Evolutionary conservation across 148 eudicot species (phyloP).

Genomic region (Diospyros kaki): DNA sequence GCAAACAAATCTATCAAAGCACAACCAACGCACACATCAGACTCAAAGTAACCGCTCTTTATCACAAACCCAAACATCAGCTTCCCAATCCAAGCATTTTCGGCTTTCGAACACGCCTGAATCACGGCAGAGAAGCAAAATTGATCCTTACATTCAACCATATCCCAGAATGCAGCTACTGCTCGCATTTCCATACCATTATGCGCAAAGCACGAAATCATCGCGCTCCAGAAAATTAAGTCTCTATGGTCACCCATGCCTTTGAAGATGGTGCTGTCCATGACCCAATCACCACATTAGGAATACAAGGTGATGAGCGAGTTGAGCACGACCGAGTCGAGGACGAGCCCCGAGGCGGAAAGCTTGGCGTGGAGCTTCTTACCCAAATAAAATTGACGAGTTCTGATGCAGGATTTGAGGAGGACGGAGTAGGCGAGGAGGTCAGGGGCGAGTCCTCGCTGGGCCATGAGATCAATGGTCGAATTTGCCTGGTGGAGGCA

Average conservation of each 20-base stretch:
- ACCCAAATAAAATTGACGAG: constrained; percentile 37
- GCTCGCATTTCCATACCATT: no score
- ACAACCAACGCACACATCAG: constrained; percentile 35
- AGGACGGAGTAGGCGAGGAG: constrained; percentile 23
- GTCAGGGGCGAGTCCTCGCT: no score
- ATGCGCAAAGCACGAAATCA: no score
- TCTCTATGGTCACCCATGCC: constrained; percentile 32
- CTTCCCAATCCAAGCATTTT: background rate
- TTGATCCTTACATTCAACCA: no score
- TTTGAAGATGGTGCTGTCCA: constrained; percentile 30
- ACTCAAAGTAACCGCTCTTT: constrained; percentile 12
- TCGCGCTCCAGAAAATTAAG: background rate
- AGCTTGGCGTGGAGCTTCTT: no score
- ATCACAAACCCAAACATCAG: constrained; percentile 42
- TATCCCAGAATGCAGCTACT: no score
- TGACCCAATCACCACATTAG: constrained; percentile 50
- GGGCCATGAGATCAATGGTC: constrained; percentile 4
- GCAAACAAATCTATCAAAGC: constrained; percentile 16
- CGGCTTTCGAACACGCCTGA: no score
- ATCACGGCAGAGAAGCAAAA: no score
- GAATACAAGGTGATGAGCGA: constrained; percentile 31
- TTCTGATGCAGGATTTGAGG: constrained; percentile 21
- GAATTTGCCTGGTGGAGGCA: background rate
- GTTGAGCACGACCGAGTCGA: no score
- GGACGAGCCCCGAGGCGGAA: no score